These are phyloP conservation scores for Pseudonectria buxi DNA, from an alignment of 2,329 filamentous ascomycete species.

Conservation along the genomic window DNA sequence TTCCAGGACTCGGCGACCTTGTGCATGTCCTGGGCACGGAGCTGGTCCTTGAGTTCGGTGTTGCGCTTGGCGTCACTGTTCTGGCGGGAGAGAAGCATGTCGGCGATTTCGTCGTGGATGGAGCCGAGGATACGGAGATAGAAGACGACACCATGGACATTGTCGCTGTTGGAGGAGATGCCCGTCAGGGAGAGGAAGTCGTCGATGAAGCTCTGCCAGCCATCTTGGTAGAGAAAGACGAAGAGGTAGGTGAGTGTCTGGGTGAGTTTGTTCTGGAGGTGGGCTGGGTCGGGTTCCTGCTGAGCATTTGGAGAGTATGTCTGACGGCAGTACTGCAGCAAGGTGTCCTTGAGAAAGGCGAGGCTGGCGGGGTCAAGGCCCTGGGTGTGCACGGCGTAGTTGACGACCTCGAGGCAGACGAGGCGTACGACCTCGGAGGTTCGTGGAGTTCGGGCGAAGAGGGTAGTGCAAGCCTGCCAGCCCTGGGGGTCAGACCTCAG, in stretches of 20 bases:
- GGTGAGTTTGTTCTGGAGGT: constrained; percentile 93
- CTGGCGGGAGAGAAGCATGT: constrained; percentile 76
- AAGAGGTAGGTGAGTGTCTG: constrained; percentile 95
- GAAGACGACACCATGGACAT: constrained; percentile 69
- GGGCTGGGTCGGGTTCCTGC: constrained; percentile 60
- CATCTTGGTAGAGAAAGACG: constrained; percentile 73
- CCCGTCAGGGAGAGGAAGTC: constrained; percentile 77
- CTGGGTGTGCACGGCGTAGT: constrained; percentile 79
- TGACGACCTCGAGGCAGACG: constrained; percentile 86
- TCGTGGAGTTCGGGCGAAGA: constrained; percentile 75
- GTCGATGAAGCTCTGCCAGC: constrained; percentile 86
- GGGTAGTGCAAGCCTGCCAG: constrained; percentile 81
- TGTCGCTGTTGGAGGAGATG: constrained; percentile 57
- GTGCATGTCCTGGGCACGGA: constrained; percentile 78
- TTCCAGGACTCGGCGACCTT: constrained; percentile 90
- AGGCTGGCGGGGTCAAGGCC: constrained; percentile 68
- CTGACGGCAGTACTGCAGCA: constrained; percentile 74
- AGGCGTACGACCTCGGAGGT: constrained; percentile 79
- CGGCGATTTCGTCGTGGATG: constrained; percentile 95
- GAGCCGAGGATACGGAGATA: constrained; percentile 85
- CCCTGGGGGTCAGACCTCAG: constrained; percentile 75
- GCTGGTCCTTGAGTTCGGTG: constrained; percentile 82
- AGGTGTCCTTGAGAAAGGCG: constrained; percentile 67
- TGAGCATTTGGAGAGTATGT: constrained; percentile 59
- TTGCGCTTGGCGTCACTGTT: constrained; percentile 77